Evolutionary conservation across 768 basidiomycete genomes (phyloP).

Genomic region (Tulasnella sp.): DNA sequence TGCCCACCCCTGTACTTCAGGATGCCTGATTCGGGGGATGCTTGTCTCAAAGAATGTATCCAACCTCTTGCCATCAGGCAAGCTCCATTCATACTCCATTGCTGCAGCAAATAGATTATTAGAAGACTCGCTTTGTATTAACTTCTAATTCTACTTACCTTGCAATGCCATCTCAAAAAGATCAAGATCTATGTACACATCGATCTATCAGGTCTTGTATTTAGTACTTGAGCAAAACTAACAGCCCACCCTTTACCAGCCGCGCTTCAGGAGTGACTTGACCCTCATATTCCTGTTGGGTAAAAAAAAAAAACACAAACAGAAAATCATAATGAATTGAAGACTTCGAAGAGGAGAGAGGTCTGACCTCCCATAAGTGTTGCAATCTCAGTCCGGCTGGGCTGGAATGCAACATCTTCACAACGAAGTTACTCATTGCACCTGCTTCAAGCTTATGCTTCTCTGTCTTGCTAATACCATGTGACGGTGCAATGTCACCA

Average conservation of each 20-base stretch:
- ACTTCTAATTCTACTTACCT: constrained; percentile 32
- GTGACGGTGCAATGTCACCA: constrained; percentile 86
- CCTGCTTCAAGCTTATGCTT: constrained; percentile 70
- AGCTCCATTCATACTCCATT: constrained; percentile 55
- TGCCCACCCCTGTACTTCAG: constrained; percentile 67
- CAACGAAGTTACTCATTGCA: constrained; percentile 82
- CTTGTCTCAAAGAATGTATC: constrained; percentile 77
- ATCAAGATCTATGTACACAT: constrained; percentile 53
- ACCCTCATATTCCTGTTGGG: constrained; percentile 71
- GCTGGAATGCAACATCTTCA: constrained; percentile 76
- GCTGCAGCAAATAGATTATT: constrained; percentile 31
- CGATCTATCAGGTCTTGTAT: background rate
- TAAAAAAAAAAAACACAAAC: background rate
- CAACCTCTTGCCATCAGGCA: constrained; percentile 34
- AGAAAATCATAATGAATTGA: background rate
- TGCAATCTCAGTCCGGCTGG: constrained; percentile 57
- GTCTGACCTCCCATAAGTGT: constrained; percentile 57
- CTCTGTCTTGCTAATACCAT: constrained; percentile 70
- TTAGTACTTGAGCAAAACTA: background rate
- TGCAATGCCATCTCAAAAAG: constrained; percentile 82
- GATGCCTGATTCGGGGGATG: constrained; percentile 56
- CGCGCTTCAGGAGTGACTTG: constrained; percentile 59
- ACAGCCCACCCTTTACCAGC: constrained; percentile 68
- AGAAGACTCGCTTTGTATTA: background rate
- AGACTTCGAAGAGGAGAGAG: background rate